Base-by-base conservation (phyloP, 2,329 filamentous ascomycete species). In the Didymella pomorum region DNA sequence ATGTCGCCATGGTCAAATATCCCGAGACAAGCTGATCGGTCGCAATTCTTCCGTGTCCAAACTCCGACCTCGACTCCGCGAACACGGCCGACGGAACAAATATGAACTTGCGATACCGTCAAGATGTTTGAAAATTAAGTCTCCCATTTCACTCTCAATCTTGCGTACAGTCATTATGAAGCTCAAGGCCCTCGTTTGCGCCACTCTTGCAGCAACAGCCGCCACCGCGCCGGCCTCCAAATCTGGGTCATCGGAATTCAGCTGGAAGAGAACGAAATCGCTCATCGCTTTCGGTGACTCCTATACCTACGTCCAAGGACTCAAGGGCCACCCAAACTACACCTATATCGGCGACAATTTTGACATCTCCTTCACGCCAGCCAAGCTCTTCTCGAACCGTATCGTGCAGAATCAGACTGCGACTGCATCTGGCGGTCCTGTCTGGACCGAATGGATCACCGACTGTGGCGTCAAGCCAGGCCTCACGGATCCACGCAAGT, bases 371-470 rank as follows among this genome's bases (percentile, higher is more conserved):
- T 85, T 80, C 63, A 78, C 79, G 0, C 71, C 79, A 0, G 52
- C 75, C 8, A 70, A 79, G 14, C 76, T 86, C 0, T 73, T 85
- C 14, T 72, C 71, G 1, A 74, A 83, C 64, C 71, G 77, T 57
- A 86, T 86, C 57, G 78, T 84, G 2, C 82, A 85, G 41, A 84
- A 85, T 37, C 79, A 81, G 61, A 81, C 78, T 2, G 73, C 73
- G 25, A 68, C 67, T 14, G 82, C 82, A 18, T 80, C 82, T 52
- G 83, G 82, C 1, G 83, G 83, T 0, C 81, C 83, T 0, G 84
- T 86, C 54, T 86, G 83, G 83, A 77, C 84, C 5, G 82, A 86
- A 64, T 81, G 78, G 53, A 72, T 86, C 21, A 86, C 84, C 7
- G 70, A 73, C 1, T 86, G 84, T 65, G 82, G 80, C n/a, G 48